A percentile compares a stretch with the other conserved stretches of the same genome.
phyloP scores from a whole-genome alignment of 2,329 filamentous ascomycete genomes.

The Cladobotryum mycophilum region DNA sequence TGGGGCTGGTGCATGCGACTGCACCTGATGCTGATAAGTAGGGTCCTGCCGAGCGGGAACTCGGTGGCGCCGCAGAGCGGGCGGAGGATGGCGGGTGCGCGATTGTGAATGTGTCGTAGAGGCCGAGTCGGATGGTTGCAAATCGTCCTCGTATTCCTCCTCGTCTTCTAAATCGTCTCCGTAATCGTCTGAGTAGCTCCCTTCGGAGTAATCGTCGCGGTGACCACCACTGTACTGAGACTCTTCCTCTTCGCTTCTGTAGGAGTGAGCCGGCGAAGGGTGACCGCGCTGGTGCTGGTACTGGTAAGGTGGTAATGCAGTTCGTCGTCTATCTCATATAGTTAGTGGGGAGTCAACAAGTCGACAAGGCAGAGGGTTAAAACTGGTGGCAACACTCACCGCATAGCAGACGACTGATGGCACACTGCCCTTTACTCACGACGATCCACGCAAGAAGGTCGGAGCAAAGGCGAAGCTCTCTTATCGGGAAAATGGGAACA shows the following conservation, averaged over 20 bases:
- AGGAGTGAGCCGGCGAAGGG: conserved; percentile 27
- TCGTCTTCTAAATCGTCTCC: conserved; percentile 33
- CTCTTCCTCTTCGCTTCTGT: conserved; percentile 35
- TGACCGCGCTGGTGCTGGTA: conserved; percentile 18
- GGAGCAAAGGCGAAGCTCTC: conserved; percentile 35
- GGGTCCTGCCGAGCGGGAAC: conserved; percentile 26
- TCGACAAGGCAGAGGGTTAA: not conserved
- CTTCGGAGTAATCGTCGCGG: conserved; percentile 24
- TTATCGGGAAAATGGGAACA: conserved; percentile 14
- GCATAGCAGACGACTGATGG: conserved; percentile 34
- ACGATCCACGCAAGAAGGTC: conserved; percentile 40
- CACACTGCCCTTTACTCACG: conserved; percentile 38
- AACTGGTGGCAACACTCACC: conserved; percentile 31
- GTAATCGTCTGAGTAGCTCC: conserved; percentile 27
- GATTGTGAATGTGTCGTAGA: conserved; percentile 35
- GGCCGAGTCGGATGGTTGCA: conserved; percentile 55
- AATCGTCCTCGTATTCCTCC: conserved; percentile 40
- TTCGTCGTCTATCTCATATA: conserved; percentile 23
- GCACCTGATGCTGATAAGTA: conserved; percentile 34
- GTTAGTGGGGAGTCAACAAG: conserved; percentile 10
- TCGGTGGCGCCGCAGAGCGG: conserved; percentile 26
- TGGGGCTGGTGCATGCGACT: conserved; percentile 36
- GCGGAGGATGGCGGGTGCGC: conserved; percentile 17
- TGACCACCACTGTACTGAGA: conserved; percentile 24
- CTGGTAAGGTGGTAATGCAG: conserved; percentile 18